phyloP scores from a whole-genome alignment of 2,329 filamentous ascomycete species.

The Scedosporium minutisporum region DNA sequence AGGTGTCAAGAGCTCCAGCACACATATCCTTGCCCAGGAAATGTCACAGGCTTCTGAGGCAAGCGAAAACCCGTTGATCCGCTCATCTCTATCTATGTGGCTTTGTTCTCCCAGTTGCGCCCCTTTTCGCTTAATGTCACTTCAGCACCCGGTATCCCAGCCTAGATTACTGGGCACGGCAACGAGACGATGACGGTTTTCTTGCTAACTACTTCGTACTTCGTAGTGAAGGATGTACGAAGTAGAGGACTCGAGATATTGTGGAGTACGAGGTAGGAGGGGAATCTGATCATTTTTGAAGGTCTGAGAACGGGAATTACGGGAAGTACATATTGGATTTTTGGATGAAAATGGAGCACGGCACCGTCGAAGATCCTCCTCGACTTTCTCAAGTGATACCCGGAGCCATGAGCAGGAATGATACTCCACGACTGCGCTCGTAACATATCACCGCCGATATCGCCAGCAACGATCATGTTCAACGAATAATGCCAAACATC shows the following conservation, averaged over 20 bases:
- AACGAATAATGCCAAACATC: too few species aligned
- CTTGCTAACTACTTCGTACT: too few species aligned
- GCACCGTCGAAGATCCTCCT: neutral
- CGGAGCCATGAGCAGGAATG: too few species aligned
- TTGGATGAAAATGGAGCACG: neutral
- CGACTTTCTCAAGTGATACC: neutral
- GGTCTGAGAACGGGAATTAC: neutral
- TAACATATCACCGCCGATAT: too few species aligned
- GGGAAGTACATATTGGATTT: neutral
- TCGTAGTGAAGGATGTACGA: too few species aligned
- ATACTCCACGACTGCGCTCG: too few species aligned
- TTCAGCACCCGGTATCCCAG: neutral
- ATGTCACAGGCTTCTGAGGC: neutral
- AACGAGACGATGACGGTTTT: too few species aligned
- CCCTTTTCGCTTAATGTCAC: neutral
- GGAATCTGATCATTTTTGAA: neutral
- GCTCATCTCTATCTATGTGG: neutral
- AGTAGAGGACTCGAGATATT: too few species aligned
- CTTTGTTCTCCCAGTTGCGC: neutral
- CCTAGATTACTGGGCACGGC: too few species aligned
- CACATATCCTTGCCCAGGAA: neutral
- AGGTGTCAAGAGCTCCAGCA: neutral
- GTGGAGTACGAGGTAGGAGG: too few species aligned
- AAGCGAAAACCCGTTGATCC: neutral
- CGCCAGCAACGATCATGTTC: too few species aligned